A percentile compares a stretch with the other conserved stretches of the same genome.
phyloP scores from a whole-genome alignment of 352 stramenopile genomes.

The Globisporangium splendens region DNA sequence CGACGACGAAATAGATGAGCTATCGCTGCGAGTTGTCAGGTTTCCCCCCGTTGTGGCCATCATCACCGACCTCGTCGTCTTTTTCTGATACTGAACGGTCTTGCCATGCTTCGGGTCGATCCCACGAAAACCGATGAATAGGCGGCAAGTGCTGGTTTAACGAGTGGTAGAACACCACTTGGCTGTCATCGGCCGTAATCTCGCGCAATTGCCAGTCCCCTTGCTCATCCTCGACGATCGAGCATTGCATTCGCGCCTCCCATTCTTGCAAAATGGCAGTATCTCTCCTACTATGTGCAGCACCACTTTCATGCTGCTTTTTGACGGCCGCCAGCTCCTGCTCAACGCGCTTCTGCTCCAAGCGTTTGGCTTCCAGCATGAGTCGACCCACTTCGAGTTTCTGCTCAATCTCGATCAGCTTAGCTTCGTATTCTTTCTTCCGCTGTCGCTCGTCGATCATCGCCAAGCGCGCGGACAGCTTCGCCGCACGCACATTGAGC shows the following conservation, averaged over 20 bases:
- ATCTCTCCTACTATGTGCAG: background rate
- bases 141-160: slow-evolving; percentile 45
- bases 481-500: slow-evolving; percentile 37
- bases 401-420: slow-evolving; percentile 58
- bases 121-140: slow-evolving; percentile 43
- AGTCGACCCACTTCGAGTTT: slow-evolving; percentile 59
- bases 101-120: slow-evolving; percentile 36
- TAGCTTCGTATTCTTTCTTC: slow-evolving; percentile 48
- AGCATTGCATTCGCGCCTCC: slow-evolving; percentile 37
- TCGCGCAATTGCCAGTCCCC: slow-evolving; percentile 60
- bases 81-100: slow-evolving; percentile 13
- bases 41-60: slow-evolving; percentile 5
- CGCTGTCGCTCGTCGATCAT: slow-evolving; percentile 37
- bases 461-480: slow-evolving; percentile 38
- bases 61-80: slow-evolving; percentile 15
- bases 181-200: slow-evolving; percentile 37
- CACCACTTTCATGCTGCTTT: slow-evolving; percentile 17
- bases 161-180: slow-evolving; percentile 68
- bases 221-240: slow-evolving; percentile 40
- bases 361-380: slow-evolving; percentile 49
- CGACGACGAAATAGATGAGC: slow-evolving; percentile 2
- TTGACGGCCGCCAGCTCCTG: slow-evolving; percentile 36
- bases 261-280: slow-evolving; percentile 33
- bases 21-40: slow-evolving; percentile 9
- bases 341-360: slow-evolving; percentile 62